Evolutionary conservation across 495 filamentous ascomycete species (phyloP), one percentile per base, ranked within the genome.

Genomic region (Aspergillus coremiiformis): DNA sequence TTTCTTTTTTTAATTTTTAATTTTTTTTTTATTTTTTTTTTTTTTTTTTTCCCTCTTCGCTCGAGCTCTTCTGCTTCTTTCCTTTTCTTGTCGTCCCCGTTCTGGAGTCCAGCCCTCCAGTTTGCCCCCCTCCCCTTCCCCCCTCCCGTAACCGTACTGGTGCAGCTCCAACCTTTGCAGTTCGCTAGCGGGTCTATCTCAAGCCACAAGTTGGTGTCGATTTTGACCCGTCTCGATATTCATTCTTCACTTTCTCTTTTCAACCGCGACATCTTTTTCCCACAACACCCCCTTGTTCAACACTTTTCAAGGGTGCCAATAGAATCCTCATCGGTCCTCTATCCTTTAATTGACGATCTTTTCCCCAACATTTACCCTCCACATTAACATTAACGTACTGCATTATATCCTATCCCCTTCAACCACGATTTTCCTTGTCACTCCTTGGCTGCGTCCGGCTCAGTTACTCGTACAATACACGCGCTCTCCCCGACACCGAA

Each of bases 161-260:
- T 44, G 33, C 44, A 46, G 35, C 54, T 51, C 49, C 54, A 46
- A 33, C 51, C 47, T 37, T 46, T 54, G 53, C 53, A 56, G 53
- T 54, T 61, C 54, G 54, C 58, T 61, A 56, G 59, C 56, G 59
- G 59, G 59, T 59, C 56, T 56, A 46, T 39, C 37, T 59, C 27
- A 59, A 59, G 54, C 59, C 59, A 62, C 62, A 62, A 52, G 53
- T 61, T 65, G 59, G 55, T 61, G 57, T 55, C 57, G 54, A 60
- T 60, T 61, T 61, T 49, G 37, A 52, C 44, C 55, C 54, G 51
- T 53, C 41, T 49, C 56, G 55, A 55, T 39, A 41, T 46, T 58
- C 51, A 30, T 44, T 54, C 39, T 56, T 52, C 47, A 55, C 24
- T 30, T 48, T 44, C 53, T 37, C 44, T 43, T 51, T 32, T 27